Evolutionary conservation across 2,329 filamentous ascomycete genomes (phyloP), one percentile per base, ranked within the genome.

Genomic region (Aspergillus latus): DNA sequence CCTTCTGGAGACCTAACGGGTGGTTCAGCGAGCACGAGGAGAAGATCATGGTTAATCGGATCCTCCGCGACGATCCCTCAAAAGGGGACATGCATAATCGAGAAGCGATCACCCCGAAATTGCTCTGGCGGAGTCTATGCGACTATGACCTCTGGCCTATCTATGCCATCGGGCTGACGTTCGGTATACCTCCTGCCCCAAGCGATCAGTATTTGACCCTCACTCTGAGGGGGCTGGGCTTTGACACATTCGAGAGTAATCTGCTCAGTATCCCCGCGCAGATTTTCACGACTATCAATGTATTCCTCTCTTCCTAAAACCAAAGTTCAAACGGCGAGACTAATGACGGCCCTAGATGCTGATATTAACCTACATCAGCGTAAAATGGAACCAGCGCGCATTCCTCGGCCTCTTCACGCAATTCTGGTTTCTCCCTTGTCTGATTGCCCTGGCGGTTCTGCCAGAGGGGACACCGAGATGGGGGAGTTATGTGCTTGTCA

Each of bases 171-270:
- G 81, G 62, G 62, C 76, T 66, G 74, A 76, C 80, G 51, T 80
- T 81, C 3, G 83, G 84, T 21, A 77, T 80, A 0, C 82, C 82
- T 0, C 77, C 77, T 1, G 78, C 84, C 36, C 54, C 57, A 1
- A 29, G 51, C 1, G 32, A 49, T 7, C 44, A 49, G 4, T 61
- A 61, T 15, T 54, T 61, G 2, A 61, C 48, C 1, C 36, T 61
- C 3, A 52, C 52, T 1, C 78, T 85, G 46, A 76, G 70, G 44
- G 75, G 74, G 8, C 78, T 84, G 43, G 83, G 82, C 1, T 85
- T 82, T 58, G 68, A 65, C 2, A 65, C 69, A 0, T 74, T 85
- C 2, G 21, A 21, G 21, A 21, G 21, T 21, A 21, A 21, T 21
- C 21, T 21, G 21, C 21, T 21, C 21, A 21, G 21, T 21, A 21